Base-by-base conservation (phyloP, 1,284 basidiomycete genomes). In the Sporisorium scitamineum region DNA sequence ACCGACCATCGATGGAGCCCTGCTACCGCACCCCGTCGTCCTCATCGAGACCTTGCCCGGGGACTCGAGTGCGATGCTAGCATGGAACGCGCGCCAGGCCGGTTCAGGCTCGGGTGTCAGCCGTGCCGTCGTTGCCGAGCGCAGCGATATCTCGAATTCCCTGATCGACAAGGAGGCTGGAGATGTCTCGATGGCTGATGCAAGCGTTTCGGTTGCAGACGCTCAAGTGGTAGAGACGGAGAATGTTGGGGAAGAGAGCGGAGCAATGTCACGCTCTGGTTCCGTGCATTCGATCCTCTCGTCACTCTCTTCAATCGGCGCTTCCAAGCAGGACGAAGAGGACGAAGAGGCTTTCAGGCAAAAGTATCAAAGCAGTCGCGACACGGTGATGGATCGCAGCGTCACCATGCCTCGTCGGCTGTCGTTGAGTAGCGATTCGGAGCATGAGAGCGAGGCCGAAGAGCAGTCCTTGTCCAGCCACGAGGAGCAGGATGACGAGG, bases 351-450 rank as follows among this genome's bases (percentile, higher is more conserved):
- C 20, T 16, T 10, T 53, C 16, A 18, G 59, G 26, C 45, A 29
- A 34, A 67, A 52, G 27, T 60, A 56, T 16, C 54, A 61, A 14
- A 50, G 24, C 45, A 51, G 42, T 22, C 58, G 54, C 11, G 65
- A 55, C 2, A 27, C n/a, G 10, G 50, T 34, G 2, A 2, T 41
- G 4, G 54, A 56, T 10, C 50, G 54, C 10, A 61, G 65, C 9
- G n/a, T 16, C 18, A 55, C 29, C 11, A 18, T 53, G 41, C 6
- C n/a, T 2, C 58, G 65, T 9, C 45, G 65, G 24, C 48, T 67
- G 5, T 67, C 58, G 27, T 44, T 67, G 13, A 61, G 65, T 32
- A 67, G 53, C 31, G 65, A 67, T 18, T 67, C 59, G 27, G 65
- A 67, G 22, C 34, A 48, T 3, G 58, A 55, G 18, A 55, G 56